Base-by-base conservation (phyloP, 805 yeast genomes). In the Schwanniomyces polymorphus region DNA sequence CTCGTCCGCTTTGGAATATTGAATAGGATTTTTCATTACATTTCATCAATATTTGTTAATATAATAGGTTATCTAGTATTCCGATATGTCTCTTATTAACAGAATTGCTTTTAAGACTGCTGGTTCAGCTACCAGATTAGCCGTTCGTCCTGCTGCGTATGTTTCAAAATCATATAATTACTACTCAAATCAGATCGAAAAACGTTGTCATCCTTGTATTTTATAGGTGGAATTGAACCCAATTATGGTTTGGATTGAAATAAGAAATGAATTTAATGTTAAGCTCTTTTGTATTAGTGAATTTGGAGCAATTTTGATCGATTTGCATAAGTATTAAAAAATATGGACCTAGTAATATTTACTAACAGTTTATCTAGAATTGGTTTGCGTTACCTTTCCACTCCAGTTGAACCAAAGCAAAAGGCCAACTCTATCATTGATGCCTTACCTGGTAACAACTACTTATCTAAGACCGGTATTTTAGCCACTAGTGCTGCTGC, bases 401-500 rank as follows among this genome's bases (percentile, higher is more conserved):
- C 84, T 42, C 88, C 85, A 58, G 78, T 74, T 53, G 97, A 91
- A 63, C 97, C 97, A 72, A 86, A 90, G 78, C 80, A 85, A 59
- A 89, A 89, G 81, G 99, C 99, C 49, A 73, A 81, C 64, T 83
- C 97, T 44, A 83, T 92, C 72, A 83, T 92, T 62, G 91, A 88
- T 64, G 89, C 97, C 54, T 75, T 94, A 59, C 99, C 99, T 70
- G 97, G 97, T 69, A 86, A 82, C 83, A 82, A 83, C 63, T 77
- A 82, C 59, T 71, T 92, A 59, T 82, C 97, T 57, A 94, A 94
- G 84, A 90, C 97, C 53, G 97, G 97, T 66, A 81, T 91, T 65
- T 78, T 94, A 64, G 97, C 97, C 63, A 91, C 99, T 45, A 82
- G 92, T 52, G 83, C 97, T 51, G 97, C 97, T 53, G 98, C 96